A percentile compares a stretch with the other conserved stretches of the same genome.
phyloP scores from a whole-genome alignment of 495 filamentous ascomycete species.

The Penicillium soppii region DNA sequence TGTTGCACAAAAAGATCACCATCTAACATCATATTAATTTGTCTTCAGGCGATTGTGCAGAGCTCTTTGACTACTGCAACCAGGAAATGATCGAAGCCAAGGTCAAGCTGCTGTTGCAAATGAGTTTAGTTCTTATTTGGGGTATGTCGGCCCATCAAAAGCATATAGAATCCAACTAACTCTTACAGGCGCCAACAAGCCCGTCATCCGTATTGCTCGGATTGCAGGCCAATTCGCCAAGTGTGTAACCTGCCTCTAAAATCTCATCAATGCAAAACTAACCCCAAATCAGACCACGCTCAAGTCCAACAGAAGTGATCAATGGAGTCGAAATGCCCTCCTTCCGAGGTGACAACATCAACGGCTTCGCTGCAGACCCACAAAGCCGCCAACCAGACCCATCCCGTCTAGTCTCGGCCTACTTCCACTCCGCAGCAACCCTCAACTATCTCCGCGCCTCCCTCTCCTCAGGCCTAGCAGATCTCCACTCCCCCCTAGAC shows the following conservation, averaged over 20 bases:
- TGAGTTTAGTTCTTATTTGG: constrained; percentile 20
- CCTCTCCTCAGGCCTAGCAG: constrained; percentile 83
- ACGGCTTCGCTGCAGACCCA: constrained; percentile 66
- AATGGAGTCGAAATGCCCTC: constrained; percentile 80
- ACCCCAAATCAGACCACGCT: constrained; percentile 60
- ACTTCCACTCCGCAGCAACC: constrained; percentile 92
- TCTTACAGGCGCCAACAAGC: constrained; percentile 67
- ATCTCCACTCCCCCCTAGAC: constrained; percentile 89
- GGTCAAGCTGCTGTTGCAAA: constrained; percentile 65
- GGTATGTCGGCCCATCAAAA: constrained; percentile 9
- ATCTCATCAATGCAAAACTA: constrained; percentile 2
- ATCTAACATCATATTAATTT: neutral
- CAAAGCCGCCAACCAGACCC: constrained; percentile 78
- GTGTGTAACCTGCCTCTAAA: constrained; percentile 14
- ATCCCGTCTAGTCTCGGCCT: constrained; percentile 79
- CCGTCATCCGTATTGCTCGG: constrained; percentile 88
- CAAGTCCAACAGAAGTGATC: constrained; percentile 79
- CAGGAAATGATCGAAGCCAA: constrained; percentile 71
- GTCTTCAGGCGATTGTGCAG: constrained; percentile 77
- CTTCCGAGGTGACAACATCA: constrained; percentile 94
- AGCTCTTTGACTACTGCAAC: constrained; percentile 96
- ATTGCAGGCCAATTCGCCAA: constrained; percentile 99
- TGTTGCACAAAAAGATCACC: neutral
- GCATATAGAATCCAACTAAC: constrained; percentile 10
- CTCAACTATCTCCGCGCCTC: constrained; percentile 88